phyloP scores from a whole-genome alignment of 2,329 filamentous ascomycete species.

The Whalleya microplaca region DNA sequence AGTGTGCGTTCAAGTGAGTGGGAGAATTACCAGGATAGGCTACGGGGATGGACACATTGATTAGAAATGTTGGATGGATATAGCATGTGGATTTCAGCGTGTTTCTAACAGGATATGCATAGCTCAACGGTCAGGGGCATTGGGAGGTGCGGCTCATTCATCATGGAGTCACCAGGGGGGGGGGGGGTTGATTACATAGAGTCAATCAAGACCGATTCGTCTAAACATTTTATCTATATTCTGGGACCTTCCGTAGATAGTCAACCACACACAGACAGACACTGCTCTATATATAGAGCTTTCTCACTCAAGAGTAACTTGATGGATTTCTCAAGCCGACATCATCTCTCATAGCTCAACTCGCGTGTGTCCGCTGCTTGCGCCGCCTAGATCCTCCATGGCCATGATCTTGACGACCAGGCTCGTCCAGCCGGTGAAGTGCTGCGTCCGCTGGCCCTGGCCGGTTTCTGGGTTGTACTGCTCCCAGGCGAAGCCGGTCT shows the following conservation, averaged over 20 bases:
- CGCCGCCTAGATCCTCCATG: slow-evolving; percentile 71
- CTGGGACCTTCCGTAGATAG: neutral
- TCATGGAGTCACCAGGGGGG: slow-evolving; percentile 12
- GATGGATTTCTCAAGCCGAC: neutral
- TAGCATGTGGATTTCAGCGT: too few relatives aligned
- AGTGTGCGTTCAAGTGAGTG: neutral
- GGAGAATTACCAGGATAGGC: neutral
- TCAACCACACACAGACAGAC: neutral
- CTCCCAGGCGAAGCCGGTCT: slow-evolving; percentile 97
- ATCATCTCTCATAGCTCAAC: slow-evolving; percentile 51
- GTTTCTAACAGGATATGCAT: too few relatives aligned
- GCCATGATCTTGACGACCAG: slow-evolving; percentile 96
- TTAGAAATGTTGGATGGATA: too few relatives aligned
- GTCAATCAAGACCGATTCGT: too few relatives aligned
- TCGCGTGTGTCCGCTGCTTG: slow-evolving; percentile 34
- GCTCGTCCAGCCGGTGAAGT: slow-evolving; percentile 99
- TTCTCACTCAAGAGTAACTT: neutral
- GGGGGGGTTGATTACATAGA: neutral
- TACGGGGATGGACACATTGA: too few relatives aligned
- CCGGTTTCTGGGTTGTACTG: slow-evolving; percentile 96
- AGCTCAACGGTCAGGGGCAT: slow-evolving; percentile 7
- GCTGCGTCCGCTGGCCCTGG: slow-evolving; percentile 90
- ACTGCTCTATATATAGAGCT: neutral
- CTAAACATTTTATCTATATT: too few relatives aligned
- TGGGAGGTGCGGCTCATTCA: slow-evolving; percentile 21